A percentile compares a stretch with the other conserved stretches of the same genome.
Conservation (phyloP, 495 filamentous ascomycete species). For the Neurospora sublineolata region DNA sequence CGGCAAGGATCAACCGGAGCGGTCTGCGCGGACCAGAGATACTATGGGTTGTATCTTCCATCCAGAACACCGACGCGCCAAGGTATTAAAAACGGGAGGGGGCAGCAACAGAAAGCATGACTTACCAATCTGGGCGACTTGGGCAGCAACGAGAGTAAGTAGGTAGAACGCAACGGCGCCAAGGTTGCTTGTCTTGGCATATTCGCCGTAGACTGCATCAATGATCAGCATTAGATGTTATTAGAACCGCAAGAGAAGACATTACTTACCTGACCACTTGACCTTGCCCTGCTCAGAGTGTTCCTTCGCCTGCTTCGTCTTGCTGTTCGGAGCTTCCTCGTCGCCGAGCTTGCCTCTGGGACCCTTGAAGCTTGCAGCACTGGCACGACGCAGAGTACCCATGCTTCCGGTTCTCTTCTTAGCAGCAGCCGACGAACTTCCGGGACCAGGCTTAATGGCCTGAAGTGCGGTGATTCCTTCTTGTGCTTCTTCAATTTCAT, state of each 20-base stretch:
- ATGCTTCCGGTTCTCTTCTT: constrained; percentile 56
- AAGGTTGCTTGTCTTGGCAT: constrained; percentile 88
- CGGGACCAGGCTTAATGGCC: constrained; percentile 50
- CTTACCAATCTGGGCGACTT: constrained; percentile 62
- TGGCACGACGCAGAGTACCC: constrained; percentile 74
- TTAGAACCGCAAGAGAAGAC: neutral
- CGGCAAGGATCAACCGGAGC: neutral
- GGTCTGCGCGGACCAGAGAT: neutral
- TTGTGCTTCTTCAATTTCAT: constrained; percentile 61
- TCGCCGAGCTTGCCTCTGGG: constrained; percentile 72
- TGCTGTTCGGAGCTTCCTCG: constrained; percentile 61
- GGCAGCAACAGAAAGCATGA: constrained; percentile 12
- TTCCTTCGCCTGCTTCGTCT: constrained; percentile 79
- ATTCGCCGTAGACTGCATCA: constrained; percentile 59
- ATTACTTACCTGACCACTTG: constrained; percentile 59
- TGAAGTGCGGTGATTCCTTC: constrained; percentile 57
- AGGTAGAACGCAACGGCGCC: constrained; percentile 74
- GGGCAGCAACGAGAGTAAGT: constrained; percentile 61
- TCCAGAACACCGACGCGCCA: neutral
- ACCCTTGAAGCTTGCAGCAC: constrained; percentile 79
- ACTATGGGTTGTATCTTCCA: neutral
- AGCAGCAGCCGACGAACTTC: constrained; percentile 20
- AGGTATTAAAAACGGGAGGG: neutral
- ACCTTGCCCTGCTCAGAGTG: constrained; percentile 88
- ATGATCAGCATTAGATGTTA: constrained; percentile 12